These are phyloP conservation scores for Pseudogymnoascus sp. DNA, from an alignment of 2,329 filamentous ascomycete species.

Conservation along the genomic window DNA sequence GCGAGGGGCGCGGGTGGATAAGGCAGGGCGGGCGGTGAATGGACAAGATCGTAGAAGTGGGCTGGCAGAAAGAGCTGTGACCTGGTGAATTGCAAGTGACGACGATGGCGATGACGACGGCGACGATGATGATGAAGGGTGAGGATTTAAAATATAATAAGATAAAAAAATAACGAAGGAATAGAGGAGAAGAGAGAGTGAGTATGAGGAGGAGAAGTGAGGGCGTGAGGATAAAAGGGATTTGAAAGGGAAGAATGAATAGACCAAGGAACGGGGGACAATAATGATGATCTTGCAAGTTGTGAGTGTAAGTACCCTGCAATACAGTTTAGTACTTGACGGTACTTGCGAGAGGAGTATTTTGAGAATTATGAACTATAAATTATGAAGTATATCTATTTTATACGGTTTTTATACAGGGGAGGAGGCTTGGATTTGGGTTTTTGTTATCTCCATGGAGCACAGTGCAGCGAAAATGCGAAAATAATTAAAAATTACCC, in stretches of 20 bases:
- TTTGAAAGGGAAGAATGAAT: neutral
- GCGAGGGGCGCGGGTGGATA: conserved; percentile 6
- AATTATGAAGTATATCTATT: too few species aligned
- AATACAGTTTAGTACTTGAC: neutral
- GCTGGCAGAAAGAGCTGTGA: conserved; percentile 6
- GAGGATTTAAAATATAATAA: too few species aligned
- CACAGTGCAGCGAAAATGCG: neutral
- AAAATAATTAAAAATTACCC: too few species aligned
- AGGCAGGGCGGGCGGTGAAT: conserved; percentile 7
- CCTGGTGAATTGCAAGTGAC: neutral
- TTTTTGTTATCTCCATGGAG: neutral
- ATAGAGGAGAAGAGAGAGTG: neutral
- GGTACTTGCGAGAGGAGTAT: neutral
- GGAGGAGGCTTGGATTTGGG: too few species aligned
- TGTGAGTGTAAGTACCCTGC: neutral
- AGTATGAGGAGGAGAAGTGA: too few species aligned
- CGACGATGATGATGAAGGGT: neutral
- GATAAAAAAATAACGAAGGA: too few species aligned
- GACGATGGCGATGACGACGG: neutral
- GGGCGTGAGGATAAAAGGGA: too few species aligned
- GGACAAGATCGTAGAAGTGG: neutral
- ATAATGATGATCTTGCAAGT: neutral
- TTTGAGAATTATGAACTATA: too few species aligned
- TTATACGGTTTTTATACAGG: too few species aligned
- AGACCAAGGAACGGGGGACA: too few species aligned